A percentile compares a stretch with the other conserved stretches of the same genome.
phyloP scores from a whole-genome alignment of 371 early-diverging fungal species.

The Rhizopus microsporus region DNA sequence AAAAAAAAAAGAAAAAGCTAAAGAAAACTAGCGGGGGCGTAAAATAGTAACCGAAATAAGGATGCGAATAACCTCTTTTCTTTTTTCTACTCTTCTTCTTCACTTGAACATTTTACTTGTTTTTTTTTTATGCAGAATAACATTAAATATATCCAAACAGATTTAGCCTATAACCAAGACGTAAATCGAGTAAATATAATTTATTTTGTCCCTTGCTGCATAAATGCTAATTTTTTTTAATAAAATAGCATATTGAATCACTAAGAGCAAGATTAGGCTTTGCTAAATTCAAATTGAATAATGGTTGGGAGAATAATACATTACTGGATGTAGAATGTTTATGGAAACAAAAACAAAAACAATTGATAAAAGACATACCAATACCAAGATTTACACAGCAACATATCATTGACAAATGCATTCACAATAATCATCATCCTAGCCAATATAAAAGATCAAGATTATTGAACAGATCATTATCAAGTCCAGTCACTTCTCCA shows the following conservation, averaged over 20 bases:
- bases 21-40: not conserved
- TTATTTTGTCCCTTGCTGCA: not conserved
- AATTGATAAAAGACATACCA: constrained; percentile 32
- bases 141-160: constrained; percentile 2
- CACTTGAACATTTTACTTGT: not conserved
- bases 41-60: too few species aligned
- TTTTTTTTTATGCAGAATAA: constrained; percentile 11
- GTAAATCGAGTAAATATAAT: constrained; percentile 6
- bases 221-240: not conserved
- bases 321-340: constrained; percentile 37
- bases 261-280: constrained; percentile 38
- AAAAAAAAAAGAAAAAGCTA: constrained; percentile 6
- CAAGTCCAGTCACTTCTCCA: constrained; percentile 2
- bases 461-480: constrained; percentile 8
- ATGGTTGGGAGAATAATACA: constrained; percentile 44
- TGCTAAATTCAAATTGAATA: constrained; percentile 41
- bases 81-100: constrained; percentile 2
- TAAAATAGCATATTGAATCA: constrained; percentile 31
- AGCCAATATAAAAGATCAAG: constrained; percentile 17
- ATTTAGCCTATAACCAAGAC: constrained; percentile 2
- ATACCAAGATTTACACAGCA: constrained; percentile 48
- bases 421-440: constrained; percentile 18
- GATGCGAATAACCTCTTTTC: not conserved
- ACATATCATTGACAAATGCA: constrained; percentile 39
- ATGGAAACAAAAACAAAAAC: constrained; percentile 39